A percentile compares a stretch with the other conserved stretches of the same genome.
phyloP scores from a whole-genome alignment of 306 rosid genomes.

The Sesbania bispinosa region DNA sequence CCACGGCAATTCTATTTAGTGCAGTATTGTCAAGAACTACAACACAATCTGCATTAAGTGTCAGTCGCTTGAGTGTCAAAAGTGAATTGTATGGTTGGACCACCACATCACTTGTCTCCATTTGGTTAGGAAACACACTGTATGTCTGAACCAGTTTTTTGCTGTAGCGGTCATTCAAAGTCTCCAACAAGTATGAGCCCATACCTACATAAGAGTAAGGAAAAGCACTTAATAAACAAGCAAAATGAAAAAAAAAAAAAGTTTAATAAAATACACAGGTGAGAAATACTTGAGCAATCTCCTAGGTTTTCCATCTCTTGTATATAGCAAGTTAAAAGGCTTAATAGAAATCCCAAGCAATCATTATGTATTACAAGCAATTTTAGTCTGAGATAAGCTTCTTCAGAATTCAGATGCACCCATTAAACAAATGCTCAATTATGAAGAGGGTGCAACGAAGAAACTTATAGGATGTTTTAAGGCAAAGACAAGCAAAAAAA shows the following conservation, averaged over 20 bases:
- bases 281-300: slow-evolving; percentile 15
- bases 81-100: slow-evolving; percentile 99
- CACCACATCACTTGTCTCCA: slow-evolving; percentile 99
- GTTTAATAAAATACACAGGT: neutral
- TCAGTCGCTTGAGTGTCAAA: slow-evolving; percentile 88
- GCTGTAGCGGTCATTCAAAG: slow-evolving; percentile 97
- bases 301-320: neutral
- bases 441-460: slow-evolving; percentile 2
- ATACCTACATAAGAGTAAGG: too few relatives aligned
- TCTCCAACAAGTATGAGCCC: slow-evolving; percentile 94
- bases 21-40: slow-evolving; percentile 99
- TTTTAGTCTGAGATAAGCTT: neutral
- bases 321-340: neutral
- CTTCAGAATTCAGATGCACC: slow-evolving; percentile 14
- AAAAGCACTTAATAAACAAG: neutral
- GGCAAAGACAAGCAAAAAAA: slow-evolving; percentile 7
- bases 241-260: too few relatives aligned
- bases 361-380: neutral
- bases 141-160: slow-evolving; percentile 98
- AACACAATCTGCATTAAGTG: too few relatives aligned
- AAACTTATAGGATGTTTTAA: neutral
- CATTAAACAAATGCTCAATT: neutral
- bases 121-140: too few relatives aligned
- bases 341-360: neutral
- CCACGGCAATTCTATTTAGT: slow-evolving; percentile 91